phyloP scores from a whole-genome alignment of 2,329 filamentous ascomycete species.

The Atkinsonella texensis region DNA sequence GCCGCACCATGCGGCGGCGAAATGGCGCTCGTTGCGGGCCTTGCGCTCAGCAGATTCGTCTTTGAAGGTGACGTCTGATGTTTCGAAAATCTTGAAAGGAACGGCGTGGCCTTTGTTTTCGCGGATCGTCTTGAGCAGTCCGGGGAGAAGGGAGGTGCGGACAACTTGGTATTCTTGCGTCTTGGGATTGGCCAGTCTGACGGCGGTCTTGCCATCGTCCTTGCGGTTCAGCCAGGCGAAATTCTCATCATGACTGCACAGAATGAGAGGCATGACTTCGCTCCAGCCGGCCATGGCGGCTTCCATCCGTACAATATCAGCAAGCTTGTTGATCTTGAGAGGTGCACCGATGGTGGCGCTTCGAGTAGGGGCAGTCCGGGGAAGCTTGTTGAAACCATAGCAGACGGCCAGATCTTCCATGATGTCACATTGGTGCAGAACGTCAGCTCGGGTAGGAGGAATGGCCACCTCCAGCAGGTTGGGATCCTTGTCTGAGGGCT shows the following conservation, averaged over 20 bases:
- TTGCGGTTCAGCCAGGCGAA: conserved; percentile 87
- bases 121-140: conserved; percentile 82
- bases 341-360: conserved; percentile 78
- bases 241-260: conserved; percentile 97
- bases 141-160: conserved; percentile 73
- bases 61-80: conserved; percentile 85
- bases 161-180: conserved; percentile 89
- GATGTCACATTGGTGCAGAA: conserved; percentile 92
- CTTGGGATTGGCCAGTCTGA: conserved; percentile 85
- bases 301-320: conserved; percentile 81
- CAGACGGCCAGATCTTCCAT: conserved; percentile 98
- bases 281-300: conserved; percentile 91
- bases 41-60: conserved; percentile 71
- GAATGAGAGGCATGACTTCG: conserved; percentile 89
- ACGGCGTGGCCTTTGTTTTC: conserved; percentile 86
- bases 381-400: conserved; percentile 95
- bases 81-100: conserved; percentile 87
- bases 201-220: conserved; percentile 72
- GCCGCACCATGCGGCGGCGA: conserved; percentile 90
- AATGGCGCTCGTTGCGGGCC: conserved; percentile 85
- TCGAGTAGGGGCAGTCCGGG: conserved; percentile 74
- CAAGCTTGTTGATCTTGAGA: conserved; percentile 84
- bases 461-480: conserved; percentile 72
- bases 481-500: conserved; percentile 55
- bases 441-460: conserved; percentile 82